These are phyloP conservation scores for Rugosomyces carneus DNA, from an alignment of 1,284 basidiomycete species.

Conservation along the genomic window DNA sequence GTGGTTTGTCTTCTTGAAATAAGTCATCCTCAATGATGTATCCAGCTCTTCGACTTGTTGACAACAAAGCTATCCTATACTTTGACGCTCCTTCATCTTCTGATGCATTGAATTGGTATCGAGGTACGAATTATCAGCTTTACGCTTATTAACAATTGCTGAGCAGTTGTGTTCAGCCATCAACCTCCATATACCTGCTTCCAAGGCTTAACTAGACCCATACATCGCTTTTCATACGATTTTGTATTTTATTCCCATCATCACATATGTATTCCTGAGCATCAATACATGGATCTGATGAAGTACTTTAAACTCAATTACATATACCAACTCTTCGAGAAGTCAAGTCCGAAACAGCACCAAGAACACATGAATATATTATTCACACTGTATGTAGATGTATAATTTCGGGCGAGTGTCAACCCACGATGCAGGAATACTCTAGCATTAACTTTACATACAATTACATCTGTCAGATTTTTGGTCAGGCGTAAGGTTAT, in stretches of 20 bases:
- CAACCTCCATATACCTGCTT: slow-evolving; percentile 42
- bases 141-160: background rate
- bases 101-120: slow-evolving; percentile 85
- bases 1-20: slow-evolving; percentile 20
- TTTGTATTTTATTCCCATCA: slow-evolving; percentile 15
- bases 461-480: slow-evolving; percentile 8
- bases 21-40: slow-evolving; percentile 4
- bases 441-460: background rate
- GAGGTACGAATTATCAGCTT: slow-evolving; percentile 46
- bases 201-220: slow-evolving; percentile 30
- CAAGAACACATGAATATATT: no score
- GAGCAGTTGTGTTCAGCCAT: slow-evolving; percentile 26
- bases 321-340: no score
- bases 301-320: background rate
- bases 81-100: slow-evolving; percentile 81
- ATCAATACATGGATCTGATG: slow-evolving; percentile 7
- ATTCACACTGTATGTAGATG: no score
- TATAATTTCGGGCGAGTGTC: no score
- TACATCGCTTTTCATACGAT: slow-evolving; percentile 5
- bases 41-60: slow-evolving; percentile 73
- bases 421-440: no score
- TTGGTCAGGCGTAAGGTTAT: background rate
- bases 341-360: no score
- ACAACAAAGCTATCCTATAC: slow-evolving; percentile 89
- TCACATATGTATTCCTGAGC: slow-evolving; percentile 16